Percentiles rank a stretch among this genome's conserved stretches.
These are phyloP conservation scores for Theileria annulata DNA, from an alignment of 169 alveolate species.

Conservation along the genomic window DNA sequence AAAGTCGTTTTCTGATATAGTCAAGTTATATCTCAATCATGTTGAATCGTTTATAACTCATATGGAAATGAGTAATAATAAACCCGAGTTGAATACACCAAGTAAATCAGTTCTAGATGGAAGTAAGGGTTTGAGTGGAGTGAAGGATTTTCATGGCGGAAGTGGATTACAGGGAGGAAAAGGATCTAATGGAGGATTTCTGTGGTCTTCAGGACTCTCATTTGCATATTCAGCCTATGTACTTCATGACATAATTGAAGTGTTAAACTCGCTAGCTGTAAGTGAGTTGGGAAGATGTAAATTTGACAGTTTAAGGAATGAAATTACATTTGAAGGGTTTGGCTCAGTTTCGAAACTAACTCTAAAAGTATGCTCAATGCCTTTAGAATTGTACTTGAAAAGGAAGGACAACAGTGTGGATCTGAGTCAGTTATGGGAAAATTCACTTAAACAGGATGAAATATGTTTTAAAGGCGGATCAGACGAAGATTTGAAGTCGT, in stretches of 20 bases:
- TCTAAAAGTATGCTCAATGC: no score
- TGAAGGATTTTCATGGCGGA: no score
- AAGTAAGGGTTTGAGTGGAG: no score
- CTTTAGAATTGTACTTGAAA: no score
- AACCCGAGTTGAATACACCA: no score
- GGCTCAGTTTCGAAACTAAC: no score
- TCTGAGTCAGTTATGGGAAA: background rate
- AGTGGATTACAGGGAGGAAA: no score
- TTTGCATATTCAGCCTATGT: slow-evolving; percentile 45
- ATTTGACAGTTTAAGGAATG: background rate
- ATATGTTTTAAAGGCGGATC: background rate
- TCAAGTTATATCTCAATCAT: slow-evolving; percentile 32
- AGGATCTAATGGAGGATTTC: background rate
- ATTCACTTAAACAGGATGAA: background rate
- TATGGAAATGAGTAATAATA: slow-evolving; percentile 20
- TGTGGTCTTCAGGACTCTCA: slow-evolving; percentile 44
- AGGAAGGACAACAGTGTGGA: background rate
- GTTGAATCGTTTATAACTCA: slow-evolving; percentile 18
- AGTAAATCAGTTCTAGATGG: no score
- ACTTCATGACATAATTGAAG: slow-evolving; percentile 37
- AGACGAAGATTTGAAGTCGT: background rate
- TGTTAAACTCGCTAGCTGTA: slow-evolving; percentile 2
- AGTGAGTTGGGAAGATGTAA: background rate
- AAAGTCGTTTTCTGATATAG: slow-evolving; percentile 33
- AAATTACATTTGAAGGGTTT: no score